Base-by-base conservation (phyloP, 768 basidiomycete species). In the Coprinopsis sp. region DNA sequence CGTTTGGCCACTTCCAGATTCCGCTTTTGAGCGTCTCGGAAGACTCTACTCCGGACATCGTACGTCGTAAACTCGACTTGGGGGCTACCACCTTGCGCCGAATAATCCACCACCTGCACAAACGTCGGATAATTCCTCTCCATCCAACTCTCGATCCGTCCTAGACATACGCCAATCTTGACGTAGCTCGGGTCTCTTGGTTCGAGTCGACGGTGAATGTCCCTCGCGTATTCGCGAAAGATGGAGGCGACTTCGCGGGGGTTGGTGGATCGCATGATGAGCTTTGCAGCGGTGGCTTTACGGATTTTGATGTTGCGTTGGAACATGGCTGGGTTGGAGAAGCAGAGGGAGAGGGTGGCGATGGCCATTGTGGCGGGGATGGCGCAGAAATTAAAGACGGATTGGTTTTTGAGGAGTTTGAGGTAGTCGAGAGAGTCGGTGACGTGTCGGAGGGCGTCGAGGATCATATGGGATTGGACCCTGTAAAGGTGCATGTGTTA, bases 291-390 rank as follows among this genome's bases (percentile, higher is more conserved):
- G 27, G 2, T 18, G 22, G 91, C 92, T 61, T 92, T 93, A 49
- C 94, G 79, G 51, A 99, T 99, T 69, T 99, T 98, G 62, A 96
- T 82, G 61, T 96, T 94, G 57, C 76, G 67, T 54, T 85, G 76
- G 65, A 97, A 81, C 77, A 97, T 87, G 6, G 69, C 70, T 6
- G 79, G 78, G 67, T 98, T 98, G 89, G 91, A 93, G 70, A 93
- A 97, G 64, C 92, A 95, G 37, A 90, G 65, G 40, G 84, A 79
- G 18, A 99, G 75, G 6, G 95, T 98, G 8, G 95, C 94, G 53
- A 99, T 85, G 0, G 95, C 93, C 94, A 98, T 97, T 11, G 84
- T 78, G 14, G 84, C 88, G 5, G 95, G 95, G 49, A 98, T 88
- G 0, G 95, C 91, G 55, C 90, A 92, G 66, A 98, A 97, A 61